Conservation (phyloP, 2,329 filamentous ascomycete genomes). For the Verticillium zaregamsianum region DNA sequence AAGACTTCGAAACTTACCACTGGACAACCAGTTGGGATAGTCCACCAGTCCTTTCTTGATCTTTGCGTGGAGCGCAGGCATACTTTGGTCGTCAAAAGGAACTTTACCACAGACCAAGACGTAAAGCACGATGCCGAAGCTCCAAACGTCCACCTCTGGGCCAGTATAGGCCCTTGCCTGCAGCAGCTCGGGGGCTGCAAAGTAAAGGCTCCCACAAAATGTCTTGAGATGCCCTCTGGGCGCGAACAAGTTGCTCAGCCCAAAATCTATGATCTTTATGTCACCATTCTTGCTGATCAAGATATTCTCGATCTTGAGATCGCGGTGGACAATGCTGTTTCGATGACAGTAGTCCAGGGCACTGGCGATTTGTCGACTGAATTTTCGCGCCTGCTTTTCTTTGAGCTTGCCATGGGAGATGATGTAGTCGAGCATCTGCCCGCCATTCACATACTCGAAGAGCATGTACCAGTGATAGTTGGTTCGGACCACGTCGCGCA, state of each 20-base stretch:
- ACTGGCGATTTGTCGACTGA: conserved; percentile 94
- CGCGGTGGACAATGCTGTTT: conserved; percentile 96
- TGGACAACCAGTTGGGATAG: conserved; percentile 89
- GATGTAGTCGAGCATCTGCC: conserved; percentile 99
- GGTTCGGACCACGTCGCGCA: conserved; percentile 91
- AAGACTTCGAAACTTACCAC: conserved; percentile 54
- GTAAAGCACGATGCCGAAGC: conserved; percentile 96
- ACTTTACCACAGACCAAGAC: conserved; percentile 97
- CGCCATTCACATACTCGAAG: conserved; percentile 97
- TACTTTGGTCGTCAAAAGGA: conserved; percentile 97
- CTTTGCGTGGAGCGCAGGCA: conserved; percentile 96
- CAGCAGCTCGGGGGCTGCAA: conserved; percentile 90
- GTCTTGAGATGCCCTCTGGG: conserved; percentile 85
- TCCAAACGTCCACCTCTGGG: conserved; percentile 97
- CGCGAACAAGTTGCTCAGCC: conserved; percentile 91
- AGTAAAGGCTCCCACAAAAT: conserved; percentile 96
- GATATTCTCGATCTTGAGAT: conserved; percentile 98
- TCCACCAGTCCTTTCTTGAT: conserved; percentile 97
- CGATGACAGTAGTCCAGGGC: conserved; percentile 96
- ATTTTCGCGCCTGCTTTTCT: conserved; percentile 97
- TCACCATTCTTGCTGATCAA: conserved; percentile 98
- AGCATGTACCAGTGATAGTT: conserved; percentile 99
- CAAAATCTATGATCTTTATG: conserved; percentile 99
- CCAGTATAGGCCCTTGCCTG: conserved; percentile 94
- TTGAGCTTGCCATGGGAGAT: conserved; percentile 97